Conservation (phyloP, 306 rosid species). For the Gastrolobium bilobum region DNA sequence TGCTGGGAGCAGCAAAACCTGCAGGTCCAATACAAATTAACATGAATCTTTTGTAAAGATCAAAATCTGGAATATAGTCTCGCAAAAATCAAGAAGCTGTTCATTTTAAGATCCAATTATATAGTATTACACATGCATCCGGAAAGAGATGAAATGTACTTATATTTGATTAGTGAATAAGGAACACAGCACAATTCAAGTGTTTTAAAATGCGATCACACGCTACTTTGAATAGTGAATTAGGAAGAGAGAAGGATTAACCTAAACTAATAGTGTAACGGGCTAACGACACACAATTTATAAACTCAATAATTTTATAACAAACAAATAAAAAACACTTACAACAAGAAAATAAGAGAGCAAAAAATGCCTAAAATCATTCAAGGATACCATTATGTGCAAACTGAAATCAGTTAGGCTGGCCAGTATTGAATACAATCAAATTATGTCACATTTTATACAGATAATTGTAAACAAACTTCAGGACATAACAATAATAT, state of each 20-base stretch:
- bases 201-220: slow-evolving; percentile 7
- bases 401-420: neutral
- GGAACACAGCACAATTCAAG: neutral
- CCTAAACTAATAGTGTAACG: slow-evolving; percentile 8
- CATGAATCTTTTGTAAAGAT: slow-evolving; percentile 18
- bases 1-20: slow-evolving; percentile 45
- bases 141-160: slow-evolving; percentile 18
- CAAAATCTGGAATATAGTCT: slow-evolving; percentile 17
- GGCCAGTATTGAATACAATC: neutral
- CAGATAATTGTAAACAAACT: neutral
- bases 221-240: neutral
- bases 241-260: slow-evolving; percentile 16
- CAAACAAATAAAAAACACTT: neutral
- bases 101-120: neutral
- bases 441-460: neutral
- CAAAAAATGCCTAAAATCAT: neutral
- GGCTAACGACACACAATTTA: neutral
- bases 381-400: neutral
- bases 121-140: neutral
- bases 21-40: slow-evolving; percentile 43
- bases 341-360: neutral
- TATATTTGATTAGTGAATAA: slow-evolving; percentile 21
- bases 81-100: neutral
- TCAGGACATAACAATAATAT: neutral
- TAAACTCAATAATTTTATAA: neutral